phyloP scores from a whole-genome alignment of 352 stramenopile genomes.

The Phytophthora pisi region DNA sequence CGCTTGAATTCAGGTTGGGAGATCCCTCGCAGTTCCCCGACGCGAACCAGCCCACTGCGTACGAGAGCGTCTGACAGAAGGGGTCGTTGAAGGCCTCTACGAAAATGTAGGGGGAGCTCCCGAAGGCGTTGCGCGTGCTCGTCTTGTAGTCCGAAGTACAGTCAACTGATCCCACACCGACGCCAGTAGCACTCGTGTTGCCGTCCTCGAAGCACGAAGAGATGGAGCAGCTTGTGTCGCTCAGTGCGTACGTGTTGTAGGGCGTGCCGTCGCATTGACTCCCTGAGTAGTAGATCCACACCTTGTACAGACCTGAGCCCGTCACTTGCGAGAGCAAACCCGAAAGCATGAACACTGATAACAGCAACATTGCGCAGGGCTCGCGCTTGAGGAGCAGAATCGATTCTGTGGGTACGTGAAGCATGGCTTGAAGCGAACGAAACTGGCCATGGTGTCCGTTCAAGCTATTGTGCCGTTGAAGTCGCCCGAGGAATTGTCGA shows the following conservation, averaged over 20 bases:
- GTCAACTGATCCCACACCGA: slow-evolving; percentile 22
- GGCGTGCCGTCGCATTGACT: slow-evolving; percentile 26
- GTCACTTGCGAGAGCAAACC: background rate
- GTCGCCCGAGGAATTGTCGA: background rate
- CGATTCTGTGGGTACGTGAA: background rate
- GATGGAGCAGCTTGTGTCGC: slow-evolving; percentile 9
- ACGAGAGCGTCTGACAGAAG: slow-evolving; percentile 17
- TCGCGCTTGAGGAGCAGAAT: background rate
- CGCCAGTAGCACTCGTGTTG: slow-evolving; percentile 15
- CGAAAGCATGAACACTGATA: background rate
- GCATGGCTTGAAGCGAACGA: background rate
- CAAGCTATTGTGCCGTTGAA: background rate
- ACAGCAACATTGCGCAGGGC: background rate
- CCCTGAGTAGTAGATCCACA: slow-evolving; percentile 31
- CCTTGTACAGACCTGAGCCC: slow-evolving; percentile 18
- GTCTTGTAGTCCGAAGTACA: slow-evolving; percentile 35
- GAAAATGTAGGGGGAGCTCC: slow-evolving; percentile 27
- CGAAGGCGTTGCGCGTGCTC: slow-evolving; percentile 16
- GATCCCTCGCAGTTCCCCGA: slow-evolving; percentile 32
- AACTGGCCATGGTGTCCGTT: background rate
- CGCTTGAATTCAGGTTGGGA: slow-evolving; percentile 21
- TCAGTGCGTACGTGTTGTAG: slow-evolving; percentile 25
- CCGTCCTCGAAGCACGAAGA: slow-evolving; percentile 11
- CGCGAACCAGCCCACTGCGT: slow-evolving; percentile 18
- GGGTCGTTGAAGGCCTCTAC: slow-evolving; percentile 21